Conservation (phyloP, 2,329 filamentous ascomycete genomes). For the Aspergillus brunneoviolaceus region DNA sequence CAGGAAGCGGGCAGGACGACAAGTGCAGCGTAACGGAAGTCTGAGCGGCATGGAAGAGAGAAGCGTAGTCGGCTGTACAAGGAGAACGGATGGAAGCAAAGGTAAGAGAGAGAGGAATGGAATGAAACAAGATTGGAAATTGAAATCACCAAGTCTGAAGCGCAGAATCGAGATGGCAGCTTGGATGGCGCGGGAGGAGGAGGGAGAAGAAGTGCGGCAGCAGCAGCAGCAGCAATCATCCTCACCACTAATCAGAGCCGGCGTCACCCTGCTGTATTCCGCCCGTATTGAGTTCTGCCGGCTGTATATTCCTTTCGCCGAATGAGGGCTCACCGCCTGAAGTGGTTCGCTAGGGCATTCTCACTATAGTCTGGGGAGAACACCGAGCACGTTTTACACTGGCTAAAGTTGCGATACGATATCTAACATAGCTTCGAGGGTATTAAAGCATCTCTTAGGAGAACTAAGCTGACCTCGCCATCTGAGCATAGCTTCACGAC, state of each 20-base stretch:
- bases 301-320: neutral
- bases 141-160: neutral
- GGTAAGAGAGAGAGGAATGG: constrained; percentile 10
- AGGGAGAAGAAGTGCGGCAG: constrained; percentile 13
- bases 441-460: too few relatives aligned
- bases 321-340: constrained; percentile 1
- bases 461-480: too few relatives aligned
- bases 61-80: constrained; percentile 17
- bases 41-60: constrained; percentile 34
- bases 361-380: neutral
- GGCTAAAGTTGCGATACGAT: neutral
- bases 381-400: neutral
- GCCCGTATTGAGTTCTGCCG: constrained; percentile 9
- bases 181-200: constrained; percentile 16
- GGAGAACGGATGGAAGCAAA: constrained; percentile 8
- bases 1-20: constrained; percentile 36
- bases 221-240: constrained; percentile 6
- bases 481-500: neutral
- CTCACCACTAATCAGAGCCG: neutral
- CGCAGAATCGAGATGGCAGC: constrained; percentile 1
- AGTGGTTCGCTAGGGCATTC: neutral
- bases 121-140: constrained; percentile 4
- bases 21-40: constrained; percentile 30
- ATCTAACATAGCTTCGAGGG: neutral
- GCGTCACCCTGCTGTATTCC: constrained; percentile 4